Evolutionary conservation across 495 filamentous ascomycete genomes (phyloP).

Genomic region (Friedmanniomyces simplex): DNA sequence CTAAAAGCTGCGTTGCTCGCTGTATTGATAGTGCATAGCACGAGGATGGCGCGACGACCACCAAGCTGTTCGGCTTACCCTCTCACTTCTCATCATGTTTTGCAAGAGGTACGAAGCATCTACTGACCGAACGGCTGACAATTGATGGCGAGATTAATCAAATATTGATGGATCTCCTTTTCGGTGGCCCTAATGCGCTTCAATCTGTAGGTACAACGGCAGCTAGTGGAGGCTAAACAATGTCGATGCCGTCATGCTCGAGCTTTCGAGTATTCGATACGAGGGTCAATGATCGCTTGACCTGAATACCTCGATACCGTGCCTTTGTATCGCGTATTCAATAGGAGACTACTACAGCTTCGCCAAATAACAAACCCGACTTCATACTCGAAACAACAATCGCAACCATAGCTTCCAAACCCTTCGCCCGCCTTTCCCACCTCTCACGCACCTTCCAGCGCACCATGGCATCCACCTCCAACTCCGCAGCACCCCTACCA

Average conservation of each 20-base stretch:
- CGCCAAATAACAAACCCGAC: not conserved
- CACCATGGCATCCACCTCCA: conserved; percentile 25
- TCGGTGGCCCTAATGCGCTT: no score
- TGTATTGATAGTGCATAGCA: no score
- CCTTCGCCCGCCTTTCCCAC: conserved; percentile 7
- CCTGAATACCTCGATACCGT: not conserved
- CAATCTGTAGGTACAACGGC: not conserved
- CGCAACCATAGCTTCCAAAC: conserved; percentile 19
- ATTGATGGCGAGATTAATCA: no score
- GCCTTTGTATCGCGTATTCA: not conserved
- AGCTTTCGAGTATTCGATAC: not conserved
- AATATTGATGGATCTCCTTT: no score
- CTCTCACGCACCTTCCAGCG: conserved; percentile 20
- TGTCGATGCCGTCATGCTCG: not conserved
- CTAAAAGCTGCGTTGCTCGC: no score
- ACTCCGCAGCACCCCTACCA: conserved; percentile 14
- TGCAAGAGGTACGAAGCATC: no score
- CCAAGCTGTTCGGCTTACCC: not conserved
- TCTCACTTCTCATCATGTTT: no score
- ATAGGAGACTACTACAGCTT: not conserved
- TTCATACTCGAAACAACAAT: not conserved
- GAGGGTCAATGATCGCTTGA: not conserved
- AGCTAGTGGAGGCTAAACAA: not conserved
- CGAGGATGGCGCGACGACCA: no score
- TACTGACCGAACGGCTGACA: no score